phyloP scores from a whole-genome alignment of 768 basidiomycete genomes.

The Termitomyces sp. region DNA sequence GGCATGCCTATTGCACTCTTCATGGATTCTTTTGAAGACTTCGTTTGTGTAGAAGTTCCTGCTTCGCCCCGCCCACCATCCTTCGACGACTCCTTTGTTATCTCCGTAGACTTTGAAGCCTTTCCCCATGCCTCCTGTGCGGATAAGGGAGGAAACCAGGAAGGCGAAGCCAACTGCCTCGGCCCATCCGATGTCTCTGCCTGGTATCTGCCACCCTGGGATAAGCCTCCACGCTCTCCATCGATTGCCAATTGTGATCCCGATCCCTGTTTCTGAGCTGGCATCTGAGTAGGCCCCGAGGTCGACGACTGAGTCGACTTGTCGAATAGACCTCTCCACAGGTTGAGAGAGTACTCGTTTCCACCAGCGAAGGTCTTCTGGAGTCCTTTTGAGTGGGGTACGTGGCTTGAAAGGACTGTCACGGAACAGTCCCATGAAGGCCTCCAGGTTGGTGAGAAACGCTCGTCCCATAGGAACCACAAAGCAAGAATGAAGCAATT shows the following conservation, averaged over 20 bases:
- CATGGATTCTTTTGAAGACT: slow-evolving; percentile 26
- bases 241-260: slow-evolving; percentile 25
- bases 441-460: slow-evolving; percentile 26
- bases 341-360: slow-evolving; percentile 8
- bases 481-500: too few relatives aligned
- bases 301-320: slow-evolving; percentile 24
- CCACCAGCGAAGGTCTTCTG: slow-evolving; percentile 37
- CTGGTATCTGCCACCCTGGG: slow-evolving; percentile 29
- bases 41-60: slow-evolving; percentile 28
- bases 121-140: not conserved
- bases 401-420: slow-evolving; percentile 32
- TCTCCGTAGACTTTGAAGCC: slow-evolving; percentile 32
- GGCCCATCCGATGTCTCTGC: slow-evolving; percentile 44
- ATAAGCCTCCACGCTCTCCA: slow-evolving; percentile 25
- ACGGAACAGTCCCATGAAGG: slow-evolving; percentile 28
- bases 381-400: slow-evolving; percentile 8
- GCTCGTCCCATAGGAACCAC: too few relatives aligned
- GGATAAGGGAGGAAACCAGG: slow-evolving; percentile 24
- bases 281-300: slow-evolving; percentile 40
- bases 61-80: slow-evolving; percentile 24
- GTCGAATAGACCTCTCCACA: slow-evolving; percentile 26
- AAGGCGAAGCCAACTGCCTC: slow-evolving; percentile 42
- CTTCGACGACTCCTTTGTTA: slow-evolving; percentile 40
- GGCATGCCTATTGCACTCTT: not conserved
- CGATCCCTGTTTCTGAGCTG: slow-evolving; percentile 33